Percentiles rank a stretch among this genome's conserved stretches.
phyloP scores from a whole-genome alignment of 192 early-diverging fungal species.

The Coemansia sp. region DNA sequence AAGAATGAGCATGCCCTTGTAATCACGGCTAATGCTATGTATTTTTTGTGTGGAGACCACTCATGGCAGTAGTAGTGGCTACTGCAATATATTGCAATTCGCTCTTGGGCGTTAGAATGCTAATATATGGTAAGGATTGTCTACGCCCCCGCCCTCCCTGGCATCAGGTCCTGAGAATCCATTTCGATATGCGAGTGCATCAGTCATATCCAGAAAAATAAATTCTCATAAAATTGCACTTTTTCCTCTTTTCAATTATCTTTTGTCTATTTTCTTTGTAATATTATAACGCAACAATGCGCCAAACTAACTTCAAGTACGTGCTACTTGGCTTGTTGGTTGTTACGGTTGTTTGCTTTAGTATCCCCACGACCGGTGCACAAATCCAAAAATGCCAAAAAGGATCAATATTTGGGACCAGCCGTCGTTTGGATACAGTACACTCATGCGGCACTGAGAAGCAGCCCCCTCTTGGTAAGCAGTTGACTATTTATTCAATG shows the following conservation, averaged over 20 bases:
- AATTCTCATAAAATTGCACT: too few relatives aligned
- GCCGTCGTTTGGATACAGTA: neutral
- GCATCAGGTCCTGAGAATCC: too few relatives aligned
- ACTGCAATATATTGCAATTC: neutral
- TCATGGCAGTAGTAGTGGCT: neutral
- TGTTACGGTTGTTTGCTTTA: neutral
- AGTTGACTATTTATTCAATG: neutral
- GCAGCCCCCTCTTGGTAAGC: conserved; percentile 1
- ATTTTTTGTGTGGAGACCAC: neutral
- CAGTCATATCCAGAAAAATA: too few relatives aligned
- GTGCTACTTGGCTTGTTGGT: neutral
- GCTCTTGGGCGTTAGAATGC: neutral
- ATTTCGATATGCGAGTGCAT: too few relatives aligned
- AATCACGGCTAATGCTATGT: neutral
- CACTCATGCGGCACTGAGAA: neutral
- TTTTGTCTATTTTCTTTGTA: neutral
- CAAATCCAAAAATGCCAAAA: neutral
- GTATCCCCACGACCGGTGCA: neutral
- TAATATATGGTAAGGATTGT: too few relatives aligned
- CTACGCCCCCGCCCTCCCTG: too few relatives aligned
- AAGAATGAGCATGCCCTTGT: neutral
- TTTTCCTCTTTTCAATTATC: too few relatives aligned
- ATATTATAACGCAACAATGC: neutral
- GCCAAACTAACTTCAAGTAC: neutral
- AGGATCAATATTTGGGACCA: neutral